Evolutionary conservation across 2,329 filamentous ascomycete genomes (phyloP).

Genomic region (Hypoxylon sp.): DNA sequence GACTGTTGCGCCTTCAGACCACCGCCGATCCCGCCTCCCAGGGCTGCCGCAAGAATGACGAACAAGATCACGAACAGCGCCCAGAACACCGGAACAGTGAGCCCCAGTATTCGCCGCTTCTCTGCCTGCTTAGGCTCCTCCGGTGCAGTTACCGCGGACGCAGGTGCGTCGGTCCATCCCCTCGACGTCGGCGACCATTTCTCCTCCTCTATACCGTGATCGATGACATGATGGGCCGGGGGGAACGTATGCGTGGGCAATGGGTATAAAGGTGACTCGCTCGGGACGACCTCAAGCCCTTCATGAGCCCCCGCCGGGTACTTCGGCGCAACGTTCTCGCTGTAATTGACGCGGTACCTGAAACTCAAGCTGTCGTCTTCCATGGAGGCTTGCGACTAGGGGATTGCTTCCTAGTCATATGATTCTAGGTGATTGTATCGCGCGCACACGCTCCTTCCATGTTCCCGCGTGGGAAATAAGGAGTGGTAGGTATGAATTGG

Average conservation of each 20-base stretch:
- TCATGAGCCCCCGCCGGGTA: conserved; percentile 37
- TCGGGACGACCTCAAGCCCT: conserved; percentile 47
- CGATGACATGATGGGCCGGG: conserved; percentile 10
- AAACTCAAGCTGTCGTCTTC: conserved; percentile 20
- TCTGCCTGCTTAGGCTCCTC: conserved; percentile 8
- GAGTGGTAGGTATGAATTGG: neutral
- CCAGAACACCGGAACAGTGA: conserved; percentile 50
- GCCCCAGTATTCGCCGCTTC: conserved; percentile 43
- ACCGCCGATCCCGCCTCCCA: conserved; percentile 49
- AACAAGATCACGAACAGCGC: conserved; percentile 41
- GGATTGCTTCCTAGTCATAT: conserved; percentile 21
- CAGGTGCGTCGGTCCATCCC: conserved; percentile 5
- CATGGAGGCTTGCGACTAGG: conserved; percentile 24
- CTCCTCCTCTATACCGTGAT: conserved; percentile 8
- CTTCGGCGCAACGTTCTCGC: conserved; percentile 43
- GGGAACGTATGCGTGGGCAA: conserved; percentile 22
- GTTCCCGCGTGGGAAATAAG: conserved; percentile 10
- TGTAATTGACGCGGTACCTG: conserved; percentile 38
- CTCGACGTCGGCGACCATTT: conserved; percentile 20
- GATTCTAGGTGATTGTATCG: conserved; percentile 21
- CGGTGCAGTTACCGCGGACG: conserved; percentile 8
- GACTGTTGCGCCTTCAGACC: conserved; percentile 42
- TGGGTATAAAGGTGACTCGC: conserved; percentile 44
- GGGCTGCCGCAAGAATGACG: conserved; percentile 46
- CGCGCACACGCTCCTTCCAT: conserved; percentile 23